These are phyloP conservation scores for Gentiana straminea DNA, from an alignment of 257 asterid genomes.

Conservation along the genomic window DNA sequence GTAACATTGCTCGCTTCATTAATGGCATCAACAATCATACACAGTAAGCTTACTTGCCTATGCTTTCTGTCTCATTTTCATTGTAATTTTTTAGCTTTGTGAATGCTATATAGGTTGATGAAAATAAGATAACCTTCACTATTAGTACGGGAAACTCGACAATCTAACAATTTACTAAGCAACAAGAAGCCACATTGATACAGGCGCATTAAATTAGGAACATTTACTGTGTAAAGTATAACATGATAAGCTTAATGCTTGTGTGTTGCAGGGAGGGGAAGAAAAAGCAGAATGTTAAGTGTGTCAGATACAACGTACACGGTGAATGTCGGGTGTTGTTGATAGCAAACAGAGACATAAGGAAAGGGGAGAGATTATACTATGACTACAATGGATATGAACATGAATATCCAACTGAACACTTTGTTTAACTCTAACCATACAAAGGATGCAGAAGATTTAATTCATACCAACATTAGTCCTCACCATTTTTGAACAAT, in stretches of 20 bases:
- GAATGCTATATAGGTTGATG: too few relatives aligned
- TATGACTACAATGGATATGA: slow-evolving; percentile 87
- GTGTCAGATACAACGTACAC: slow-evolving; percentile 62
- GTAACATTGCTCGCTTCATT: slow-evolving; percentile 86
- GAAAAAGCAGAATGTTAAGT: slow-evolving; percentile 84
- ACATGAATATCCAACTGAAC: slow-evolving; percentile 84
- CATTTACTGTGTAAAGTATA: background rate
- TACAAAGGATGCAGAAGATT: background rate
- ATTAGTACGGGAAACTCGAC: background rate
- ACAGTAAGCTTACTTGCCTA: slow-evolving; percentile 33
- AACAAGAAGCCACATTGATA: background rate
- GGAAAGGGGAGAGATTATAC: slow-evolving; percentile 74
- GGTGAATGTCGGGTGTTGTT: slow-evolving; percentile 72
- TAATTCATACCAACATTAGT: background rate
- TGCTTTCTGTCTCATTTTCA: background rate
- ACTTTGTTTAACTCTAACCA: slow-evolving; percentile 41
- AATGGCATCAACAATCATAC: slow-evolving; percentile 92
- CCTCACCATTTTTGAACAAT: background rate
- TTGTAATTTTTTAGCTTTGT: background rate
- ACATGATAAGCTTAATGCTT: background rate
- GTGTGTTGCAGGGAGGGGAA: slow-evolving; percentile 59
- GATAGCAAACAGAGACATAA: slow-evolving; percentile 71
- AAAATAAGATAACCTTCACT: background rate
- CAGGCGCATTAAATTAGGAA: background rate
- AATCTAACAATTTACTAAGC: background rate